Percentiles rank a stretch among this genome's conserved stretches.
phyloP scores from a whole-genome alignment of 306 rosid species.

The Fragaria vesca region DNA sequence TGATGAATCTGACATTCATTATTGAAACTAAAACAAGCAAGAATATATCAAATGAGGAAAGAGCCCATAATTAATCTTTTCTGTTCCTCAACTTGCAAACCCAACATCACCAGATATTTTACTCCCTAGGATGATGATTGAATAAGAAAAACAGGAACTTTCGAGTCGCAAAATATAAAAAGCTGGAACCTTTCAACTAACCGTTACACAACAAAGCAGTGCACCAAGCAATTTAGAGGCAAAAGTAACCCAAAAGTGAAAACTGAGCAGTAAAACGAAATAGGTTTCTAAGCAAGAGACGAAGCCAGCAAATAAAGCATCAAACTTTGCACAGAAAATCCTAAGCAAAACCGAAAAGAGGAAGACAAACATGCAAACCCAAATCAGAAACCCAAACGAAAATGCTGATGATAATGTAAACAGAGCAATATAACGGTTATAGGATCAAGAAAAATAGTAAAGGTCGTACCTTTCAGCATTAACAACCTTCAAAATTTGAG shows the following conservation, averaged over 20 bases:
- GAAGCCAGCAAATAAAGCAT: constrained; percentile 4
- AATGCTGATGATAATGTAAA: background rate
- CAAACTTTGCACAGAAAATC: background rate
- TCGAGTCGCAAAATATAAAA: background rate
- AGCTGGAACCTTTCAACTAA: background rate
- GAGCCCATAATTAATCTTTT: background rate
- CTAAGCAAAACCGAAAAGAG: background rate
- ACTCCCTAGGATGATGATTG: background rate
- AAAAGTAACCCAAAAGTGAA: background rate
- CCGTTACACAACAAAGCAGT: constrained; percentile 13
- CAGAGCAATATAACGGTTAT: background rate
- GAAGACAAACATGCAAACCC: background rate
- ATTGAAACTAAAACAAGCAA: background rate
- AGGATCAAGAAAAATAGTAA: background rate
- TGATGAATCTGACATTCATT: background rate
- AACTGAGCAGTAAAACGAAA: background rate
- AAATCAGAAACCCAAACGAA: background rate
- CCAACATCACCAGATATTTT: too few species aligned
- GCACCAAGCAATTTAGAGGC: constrained; percentile 8
- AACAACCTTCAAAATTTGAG: background rate
- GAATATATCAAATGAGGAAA: background rate
- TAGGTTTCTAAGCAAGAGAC: constrained; percentile 6
- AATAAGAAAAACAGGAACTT: background rate
- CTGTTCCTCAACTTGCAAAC: background rate
- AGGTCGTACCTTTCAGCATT: constrained; percentile 9